Conservation (phyloP, 192 early-diverging fungal genomes). For the Coemansia javaensis region DNA sequence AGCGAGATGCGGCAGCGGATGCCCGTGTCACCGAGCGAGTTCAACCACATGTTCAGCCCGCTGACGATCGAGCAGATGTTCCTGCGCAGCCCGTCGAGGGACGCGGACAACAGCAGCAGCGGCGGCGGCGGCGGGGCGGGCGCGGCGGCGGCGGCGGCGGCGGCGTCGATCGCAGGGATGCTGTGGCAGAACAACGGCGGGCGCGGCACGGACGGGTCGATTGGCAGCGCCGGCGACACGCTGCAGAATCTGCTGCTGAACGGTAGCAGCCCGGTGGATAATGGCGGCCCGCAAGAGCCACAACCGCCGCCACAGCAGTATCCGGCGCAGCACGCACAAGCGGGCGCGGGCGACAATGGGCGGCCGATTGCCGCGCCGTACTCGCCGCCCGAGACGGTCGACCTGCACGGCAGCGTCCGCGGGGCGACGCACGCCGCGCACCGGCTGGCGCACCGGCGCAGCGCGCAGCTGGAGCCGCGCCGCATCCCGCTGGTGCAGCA, state of each 20-base stretch:
- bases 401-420: conserved; percentile 8
- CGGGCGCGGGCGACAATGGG: conserved; percentile 1
- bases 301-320: conserved; percentile 12
- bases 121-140: no score
- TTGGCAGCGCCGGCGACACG: conserved; percentile 39
- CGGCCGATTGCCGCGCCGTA: conserved; percentile 16
- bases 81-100: conserved; percentile 7
- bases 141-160: no score
- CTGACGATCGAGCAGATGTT: conserved; percentile 40
- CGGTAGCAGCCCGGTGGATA: conserved; percentile 31
- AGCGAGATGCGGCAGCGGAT: conserved; percentile 11
- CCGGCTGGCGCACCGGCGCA: conserved; percentile 12
- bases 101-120: conserved; percentile 7
- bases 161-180: conserved; percentile 22
- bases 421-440: conserved; percentile 3
- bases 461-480: conserved; percentile 16
- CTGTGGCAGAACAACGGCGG: conserved; percentile 25
- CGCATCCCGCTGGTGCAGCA: conserved; percentile 31
- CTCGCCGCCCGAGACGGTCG: conserved; percentile 32
- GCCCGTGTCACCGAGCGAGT: conserved; percentile 25
- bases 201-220: conserved; percentile 10
- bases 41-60: conserved; percentile 49
- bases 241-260: conserved; percentile 29
- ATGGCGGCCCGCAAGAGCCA: background rate
- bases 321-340: background rate